phyloP scores from a whole-genome alignment of 202 grass and related monocot species.

The Panicum virgatum region DNA sequence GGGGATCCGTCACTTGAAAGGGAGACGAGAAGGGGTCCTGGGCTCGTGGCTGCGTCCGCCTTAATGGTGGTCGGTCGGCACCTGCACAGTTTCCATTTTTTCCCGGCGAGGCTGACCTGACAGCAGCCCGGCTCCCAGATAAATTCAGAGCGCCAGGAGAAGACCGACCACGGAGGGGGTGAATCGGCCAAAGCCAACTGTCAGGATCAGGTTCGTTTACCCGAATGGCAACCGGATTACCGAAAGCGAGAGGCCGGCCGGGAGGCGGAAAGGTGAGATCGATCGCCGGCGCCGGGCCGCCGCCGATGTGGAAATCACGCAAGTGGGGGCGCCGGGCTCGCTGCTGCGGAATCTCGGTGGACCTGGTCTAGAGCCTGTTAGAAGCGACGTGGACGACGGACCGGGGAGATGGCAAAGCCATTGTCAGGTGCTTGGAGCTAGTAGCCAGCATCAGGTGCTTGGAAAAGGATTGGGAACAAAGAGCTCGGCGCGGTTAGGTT shows the following conservation, averaged over 20 bases:
- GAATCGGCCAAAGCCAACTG: not conserved
- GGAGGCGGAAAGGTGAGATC: not conserved
- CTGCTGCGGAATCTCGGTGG: not conserved
- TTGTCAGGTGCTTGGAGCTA: not conserved
- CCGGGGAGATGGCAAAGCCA: not conserved
- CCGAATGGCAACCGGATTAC: not conserved
- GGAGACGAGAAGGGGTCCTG: not conserved
- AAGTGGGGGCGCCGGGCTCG: not conserved
- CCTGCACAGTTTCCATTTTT: constrained; percentile 35
- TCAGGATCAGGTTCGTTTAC: not conserved
- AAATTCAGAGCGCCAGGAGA: not conserved
- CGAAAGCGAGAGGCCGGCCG: constrained; percentile 21
- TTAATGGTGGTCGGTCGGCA: constrained; percentile 44
- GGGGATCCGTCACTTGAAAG: not conserved
- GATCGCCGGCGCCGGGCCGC: not conserved
- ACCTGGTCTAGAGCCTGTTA: not conserved
- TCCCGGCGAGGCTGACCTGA: not conserved
- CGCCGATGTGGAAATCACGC: not conserved
- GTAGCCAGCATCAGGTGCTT: not conserved
- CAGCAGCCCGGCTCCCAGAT: not conserved
- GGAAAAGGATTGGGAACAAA: not conserved
- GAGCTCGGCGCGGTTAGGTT: not conserved
- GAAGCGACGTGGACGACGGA: not conserved
- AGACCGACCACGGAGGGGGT: not conserved
- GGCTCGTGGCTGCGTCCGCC: not conserved